Conservation (phyloP, 495 filamentous ascomycete species). For the Xylaria curta region DNA sequence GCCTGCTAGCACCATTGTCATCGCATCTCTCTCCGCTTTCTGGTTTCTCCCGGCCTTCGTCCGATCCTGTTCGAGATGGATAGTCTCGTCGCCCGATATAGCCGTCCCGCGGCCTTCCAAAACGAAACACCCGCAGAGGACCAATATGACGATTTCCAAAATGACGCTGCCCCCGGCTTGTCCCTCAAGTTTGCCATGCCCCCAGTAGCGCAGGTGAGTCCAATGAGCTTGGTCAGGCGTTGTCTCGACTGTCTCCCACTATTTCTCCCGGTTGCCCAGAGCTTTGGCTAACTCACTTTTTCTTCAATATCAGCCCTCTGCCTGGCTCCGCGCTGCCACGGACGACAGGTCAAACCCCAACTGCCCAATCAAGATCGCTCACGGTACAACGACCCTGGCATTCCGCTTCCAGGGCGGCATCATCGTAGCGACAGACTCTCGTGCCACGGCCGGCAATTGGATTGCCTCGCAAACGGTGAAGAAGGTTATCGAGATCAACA, state of each 20-base stretch:
- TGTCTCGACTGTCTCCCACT: neutral
- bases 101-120: conserved; percentile 67
- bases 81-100: conserved; percentile 89
- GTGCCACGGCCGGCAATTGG: conserved; percentile 96
- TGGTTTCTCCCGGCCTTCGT: neutral
- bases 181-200: conserved; percentile 92
- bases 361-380: conserved; percentile 98
- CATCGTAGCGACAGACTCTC: conserved; percentile 96
- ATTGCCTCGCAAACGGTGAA: conserved; percentile 99
- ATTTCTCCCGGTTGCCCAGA: neutral
- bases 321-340: conserved; percentile 95
- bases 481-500: conserved; percentile 97
- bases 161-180: conserved; percentile 67
- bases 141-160: conserved; percentile 69
- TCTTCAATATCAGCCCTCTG: conserved; percentile 63
- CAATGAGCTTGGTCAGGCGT: conserved; percentile 4
- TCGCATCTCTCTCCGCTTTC: no score
- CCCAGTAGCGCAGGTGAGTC: conserved; percentile 84
- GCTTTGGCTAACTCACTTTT: neutral
- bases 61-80: conserved; percentile 68
- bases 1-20: neutral
- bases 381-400: conserved; percentile 97
- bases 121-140: conserved; percentile 75
- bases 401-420: conserved; percentile 98
- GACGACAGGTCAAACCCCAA: conserved; percentile 96